Conservation (phyloP, 306 rosid species). For the Hylodesmum podocarpum region DNA sequence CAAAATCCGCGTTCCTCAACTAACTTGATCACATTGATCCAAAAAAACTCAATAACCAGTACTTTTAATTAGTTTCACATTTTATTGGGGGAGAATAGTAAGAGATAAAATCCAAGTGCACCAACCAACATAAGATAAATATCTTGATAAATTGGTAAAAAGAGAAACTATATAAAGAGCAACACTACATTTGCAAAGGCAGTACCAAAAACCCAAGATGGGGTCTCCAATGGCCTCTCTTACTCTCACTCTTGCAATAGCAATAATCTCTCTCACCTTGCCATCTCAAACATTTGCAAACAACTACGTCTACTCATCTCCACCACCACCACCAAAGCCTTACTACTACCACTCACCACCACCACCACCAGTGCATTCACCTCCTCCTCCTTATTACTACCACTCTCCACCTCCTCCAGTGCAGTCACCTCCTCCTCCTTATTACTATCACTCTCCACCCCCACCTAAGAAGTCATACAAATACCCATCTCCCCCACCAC, state of each 20-base stretch:
- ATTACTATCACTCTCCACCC: conserved; percentile 6
- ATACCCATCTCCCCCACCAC: neutral
- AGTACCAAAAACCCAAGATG: conserved; percentile 48
- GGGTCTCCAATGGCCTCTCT: conserved; percentile 48
- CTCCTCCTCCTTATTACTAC: conserved; percentile 19
- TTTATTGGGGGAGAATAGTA: neutral
- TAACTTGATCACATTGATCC: conserved; percentile 19
- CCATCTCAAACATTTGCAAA: conserved; percentile 35
- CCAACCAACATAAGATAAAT: conserved; percentile 24
- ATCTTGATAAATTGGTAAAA: conserved; percentile 19
- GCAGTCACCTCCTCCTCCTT: too few relatives aligned
- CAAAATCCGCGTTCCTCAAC: neutral
- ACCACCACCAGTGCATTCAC: too few relatives aligned
- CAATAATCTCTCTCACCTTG: conserved; percentile 41
- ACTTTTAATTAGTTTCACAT: neutral
- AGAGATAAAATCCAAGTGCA: neutral
- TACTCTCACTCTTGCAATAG: conserved; percentile 40
- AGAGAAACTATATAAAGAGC: conserved; percentile 56
- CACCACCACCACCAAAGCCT: conserved; percentile 1
- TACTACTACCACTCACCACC: too few relatives aligned
- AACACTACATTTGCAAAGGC: neutral
- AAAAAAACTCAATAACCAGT: neutral
- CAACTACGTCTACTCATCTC: conserved; percentile 30
- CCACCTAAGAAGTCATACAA: neutral
- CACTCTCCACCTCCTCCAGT: too few relatives aligned